These are phyloP conservation scores for Picea mariana DNA, from an alignment of 83 land plant genomes.

Conservation along the genomic window DNA sequence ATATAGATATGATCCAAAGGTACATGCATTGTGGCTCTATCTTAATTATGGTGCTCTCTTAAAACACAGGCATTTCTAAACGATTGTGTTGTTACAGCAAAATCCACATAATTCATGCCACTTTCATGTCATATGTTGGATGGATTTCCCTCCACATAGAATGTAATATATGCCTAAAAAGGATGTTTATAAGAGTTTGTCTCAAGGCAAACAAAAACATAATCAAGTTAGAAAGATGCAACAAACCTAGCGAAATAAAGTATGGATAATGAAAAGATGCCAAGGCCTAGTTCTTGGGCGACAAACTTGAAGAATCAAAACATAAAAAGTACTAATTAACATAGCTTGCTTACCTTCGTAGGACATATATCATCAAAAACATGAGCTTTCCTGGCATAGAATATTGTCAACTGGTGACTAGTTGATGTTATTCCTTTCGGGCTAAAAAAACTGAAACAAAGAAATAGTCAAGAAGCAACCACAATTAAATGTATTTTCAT, in stretches of 20 bases:
- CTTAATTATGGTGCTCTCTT: background rate
- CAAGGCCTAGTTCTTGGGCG: background rate
- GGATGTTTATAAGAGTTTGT: background rate
- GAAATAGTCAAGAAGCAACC: background rate
- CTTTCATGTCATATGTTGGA: background rate
- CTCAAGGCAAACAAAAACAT: background rate
- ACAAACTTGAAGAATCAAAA: background rate
- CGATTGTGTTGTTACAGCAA: background rate
- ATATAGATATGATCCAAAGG: background rate
- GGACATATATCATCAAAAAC: conserved; percentile 69
- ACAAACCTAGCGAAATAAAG: background rate
- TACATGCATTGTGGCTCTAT: background rate
- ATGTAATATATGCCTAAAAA: background rate
- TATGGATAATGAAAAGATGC: background rate
- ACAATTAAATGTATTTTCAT: background rate
- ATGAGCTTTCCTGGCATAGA: conserved; percentile 70
- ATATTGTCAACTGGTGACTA: conserved; percentile 61
- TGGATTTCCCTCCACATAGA: background rate
- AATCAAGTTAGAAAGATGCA: background rate
- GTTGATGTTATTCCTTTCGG: conserved; percentile 31
- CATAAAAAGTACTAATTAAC: background rate
- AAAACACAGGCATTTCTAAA: background rate
- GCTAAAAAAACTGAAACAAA: conserved; percentile 24
- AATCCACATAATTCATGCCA: background rate
- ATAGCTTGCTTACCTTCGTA: conserved; percentile 39